These are phyloP conservation scores for Syzygium oleosum DNA, from an alignment of 345 rosid genomes.

Conservation along the genomic window DNA sequence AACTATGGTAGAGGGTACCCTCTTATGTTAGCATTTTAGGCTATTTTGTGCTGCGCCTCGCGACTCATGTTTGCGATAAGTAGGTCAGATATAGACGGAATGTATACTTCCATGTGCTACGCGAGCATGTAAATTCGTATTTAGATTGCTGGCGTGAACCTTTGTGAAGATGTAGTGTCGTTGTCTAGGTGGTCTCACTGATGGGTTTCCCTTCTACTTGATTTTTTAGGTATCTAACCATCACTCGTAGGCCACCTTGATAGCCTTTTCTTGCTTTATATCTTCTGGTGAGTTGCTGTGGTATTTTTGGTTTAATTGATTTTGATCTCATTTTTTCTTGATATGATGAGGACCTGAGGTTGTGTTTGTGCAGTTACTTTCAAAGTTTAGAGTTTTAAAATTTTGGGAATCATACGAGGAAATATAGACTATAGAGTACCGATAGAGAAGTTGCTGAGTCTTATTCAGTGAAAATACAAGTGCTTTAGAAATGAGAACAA, in stretches of 20 bases:
- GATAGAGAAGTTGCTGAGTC: not conserved
- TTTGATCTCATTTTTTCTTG: not conserved
- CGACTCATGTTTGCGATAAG: not conserved
- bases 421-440: not conserved
- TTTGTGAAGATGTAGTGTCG: constrained; percentile 2
- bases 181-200: constrained; percentile 14
- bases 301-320: not conserved
- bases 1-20: not conserved
- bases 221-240: constrained; percentile 30
- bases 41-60: not conserved
- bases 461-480: not conserved
- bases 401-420: not conserved
- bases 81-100: not conserved
- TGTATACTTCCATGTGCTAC: not conserved
- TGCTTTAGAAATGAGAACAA: not conserved
- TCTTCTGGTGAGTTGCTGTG: constrained; percentile 14
- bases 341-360: not conserved
- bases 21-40: not conserved
- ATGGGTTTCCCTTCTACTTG: constrained; percentile 18
- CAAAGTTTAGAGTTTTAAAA: not conserved
- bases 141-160: not conserved
- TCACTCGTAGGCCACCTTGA: constrained; percentile 16
- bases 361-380: not conserved
- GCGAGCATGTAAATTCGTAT: not conserved
- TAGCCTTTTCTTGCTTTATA: constrained; percentile 20